Evolutionary conservation across 2,329 filamentous ascomycete species (phyloP).

Genomic region (Colletotrichum sp.): DNA sequence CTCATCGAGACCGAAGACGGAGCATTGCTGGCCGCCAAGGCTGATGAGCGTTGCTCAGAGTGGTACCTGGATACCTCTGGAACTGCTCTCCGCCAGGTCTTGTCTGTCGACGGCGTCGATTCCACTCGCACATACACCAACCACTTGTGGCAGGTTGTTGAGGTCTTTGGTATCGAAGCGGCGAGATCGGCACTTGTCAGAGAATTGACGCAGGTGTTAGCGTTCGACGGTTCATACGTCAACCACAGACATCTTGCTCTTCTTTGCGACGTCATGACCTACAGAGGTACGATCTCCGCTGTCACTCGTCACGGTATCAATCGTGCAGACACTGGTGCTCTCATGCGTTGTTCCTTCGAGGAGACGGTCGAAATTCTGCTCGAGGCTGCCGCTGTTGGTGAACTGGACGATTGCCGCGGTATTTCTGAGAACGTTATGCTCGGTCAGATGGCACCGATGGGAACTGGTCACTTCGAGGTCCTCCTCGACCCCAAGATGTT

Average conservation of each 20-base stretch:
- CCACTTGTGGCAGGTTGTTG: constrained; percentile 92
- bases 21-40: constrained; percentile 75
- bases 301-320: constrained; percentile 99
- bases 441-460: constrained; percentile 95
- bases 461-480: constrained; percentile 94
- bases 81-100: constrained; percentile 82
- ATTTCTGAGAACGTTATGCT: constrained; percentile 99
- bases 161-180: constrained; percentile 96
- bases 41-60: constrained; percentile 79
- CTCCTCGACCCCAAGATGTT: constrained; percentile 95
- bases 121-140: constrained; percentile 88
- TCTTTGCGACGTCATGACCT: constrained; percentile 97
- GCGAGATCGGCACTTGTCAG: constrained; percentile 85
- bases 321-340: constrained; percentile 92
- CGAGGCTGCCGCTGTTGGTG: constrained; percentile 91
- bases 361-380: constrained; percentile 98
- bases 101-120: constrained; percentile 89
- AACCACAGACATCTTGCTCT: constrained; percentile 97
- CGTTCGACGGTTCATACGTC: constrained; percentile 99
- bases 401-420: constrained; percentile 96
- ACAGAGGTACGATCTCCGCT: constrained; percentile 90
- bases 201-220: constrained; percentile 90
- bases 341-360: constrained; percentile 99
- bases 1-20: constrained; percentile 74
- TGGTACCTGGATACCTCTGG: constrained; percentile 97